A percentile compares a stretch with the other conserved stretches of the same genome.
These are phyloP conservation scores for Penicillium desertorum DNA, from an alignment of 495 filamentous ascomycete species.

Conservation along the genomic window DNA sequence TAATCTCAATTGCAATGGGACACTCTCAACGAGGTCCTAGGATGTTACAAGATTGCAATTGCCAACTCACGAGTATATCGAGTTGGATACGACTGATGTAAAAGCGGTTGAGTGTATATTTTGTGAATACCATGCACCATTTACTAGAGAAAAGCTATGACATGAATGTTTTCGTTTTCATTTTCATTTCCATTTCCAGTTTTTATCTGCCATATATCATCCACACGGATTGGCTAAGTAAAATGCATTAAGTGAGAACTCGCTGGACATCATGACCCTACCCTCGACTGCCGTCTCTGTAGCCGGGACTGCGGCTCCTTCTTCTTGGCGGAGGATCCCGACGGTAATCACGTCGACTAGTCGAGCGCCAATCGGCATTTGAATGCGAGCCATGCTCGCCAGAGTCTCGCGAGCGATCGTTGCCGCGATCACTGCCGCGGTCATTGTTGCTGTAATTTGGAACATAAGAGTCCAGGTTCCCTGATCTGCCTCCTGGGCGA, in stretches of 20 bases:
- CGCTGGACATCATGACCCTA: not conserved
- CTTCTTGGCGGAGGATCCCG: conserved; percentile 35
- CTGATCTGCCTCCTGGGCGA: conserved; percentile 31
- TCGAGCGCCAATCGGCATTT: conserved; percentile 26
- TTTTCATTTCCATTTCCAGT: conserved; percentile 5
- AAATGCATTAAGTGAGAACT: not conserved
- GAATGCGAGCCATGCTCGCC: conserved; percentile 19
- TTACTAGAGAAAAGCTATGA: conserved; percentile 17
- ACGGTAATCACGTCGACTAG: conserved; percentile 32
- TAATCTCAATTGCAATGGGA: conserved; percentile 9
- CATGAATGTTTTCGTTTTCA: conserved; percentile 14
- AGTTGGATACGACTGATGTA: conserved; percentile 4
- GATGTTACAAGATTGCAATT: not conserved
- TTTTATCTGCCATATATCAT: not conserved
- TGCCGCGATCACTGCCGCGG: conserved; percentile 20
- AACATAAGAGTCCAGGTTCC: conserved; percentile 42
- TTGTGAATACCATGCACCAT: conserved; percentile 5
- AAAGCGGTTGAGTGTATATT: conserved; percentile 5
- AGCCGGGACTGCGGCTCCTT: conserved; percentile 43
- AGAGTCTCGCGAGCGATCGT: conserved; percentile 30
- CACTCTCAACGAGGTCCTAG: conserved; percentile 27
- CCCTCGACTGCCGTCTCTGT: conserved; percentile 27
- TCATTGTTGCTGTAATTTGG: conserved; percentile 33
- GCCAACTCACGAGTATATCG: conserved; percentile 1
- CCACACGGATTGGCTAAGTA: not conserved